Evolutionary conservation across 805 yeast species (phyloP).

Genomic region (Saturnispora serradocipensis): DNA sequence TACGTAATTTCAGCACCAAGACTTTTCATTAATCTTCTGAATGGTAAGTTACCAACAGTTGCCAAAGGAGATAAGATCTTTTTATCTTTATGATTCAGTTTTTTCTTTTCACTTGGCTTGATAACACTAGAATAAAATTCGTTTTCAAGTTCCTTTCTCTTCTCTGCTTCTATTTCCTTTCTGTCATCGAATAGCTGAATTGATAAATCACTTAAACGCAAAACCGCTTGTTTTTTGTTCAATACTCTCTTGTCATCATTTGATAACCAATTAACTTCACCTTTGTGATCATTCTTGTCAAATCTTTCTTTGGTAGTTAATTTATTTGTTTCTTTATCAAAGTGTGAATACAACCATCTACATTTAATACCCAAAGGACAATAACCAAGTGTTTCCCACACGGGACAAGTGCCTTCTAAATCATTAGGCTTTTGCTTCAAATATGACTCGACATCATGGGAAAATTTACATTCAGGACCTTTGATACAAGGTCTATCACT

Average conservation of each 20-base stretch:
- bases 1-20: slow-evolving; percentile 91
- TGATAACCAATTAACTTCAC: slow-evolving; percentile 57
- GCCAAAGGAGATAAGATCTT: slow-evolving; percentile 93
- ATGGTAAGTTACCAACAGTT: slow-evolving; percentile 95
- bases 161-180: slow-evolving; percentile 26
- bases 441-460: slow-evolving; percentile 66
- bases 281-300: slow-evolving; percentile 19
- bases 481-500: slow-evolving; percentile 49
- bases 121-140: slow-evolving; percentile 71
- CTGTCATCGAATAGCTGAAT: slow-evolving; percentile 41
- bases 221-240: slow-evolving; percentile 53
- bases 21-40: slow-evolving; percentile 81
- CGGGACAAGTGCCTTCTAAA: slow-evolving; percentile 76
- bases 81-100: slow-evolving; percentile 55
- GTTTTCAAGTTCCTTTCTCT: slow-evolving; percentile 30
- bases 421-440: slow-evolving; percentile 61
- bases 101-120: slow-evolving; percentile 74
- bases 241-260: slow-evolving; percentile 37
- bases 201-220: slow-evolving; percentile 48
- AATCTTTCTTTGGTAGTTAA: slow-evolving; percentile 38
- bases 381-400: slow-evolving; percentile 66
- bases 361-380: slow-evolving; percentile 93
- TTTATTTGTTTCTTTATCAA: slow-evolving; percentile 35
- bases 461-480: slow-evolving; percentile 68
- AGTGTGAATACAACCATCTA: slow-evolving; percentile 78